phyloP scores from a whole-genome alignment of 129 eudicot species.

The Cynara cardunculus region DNA sequence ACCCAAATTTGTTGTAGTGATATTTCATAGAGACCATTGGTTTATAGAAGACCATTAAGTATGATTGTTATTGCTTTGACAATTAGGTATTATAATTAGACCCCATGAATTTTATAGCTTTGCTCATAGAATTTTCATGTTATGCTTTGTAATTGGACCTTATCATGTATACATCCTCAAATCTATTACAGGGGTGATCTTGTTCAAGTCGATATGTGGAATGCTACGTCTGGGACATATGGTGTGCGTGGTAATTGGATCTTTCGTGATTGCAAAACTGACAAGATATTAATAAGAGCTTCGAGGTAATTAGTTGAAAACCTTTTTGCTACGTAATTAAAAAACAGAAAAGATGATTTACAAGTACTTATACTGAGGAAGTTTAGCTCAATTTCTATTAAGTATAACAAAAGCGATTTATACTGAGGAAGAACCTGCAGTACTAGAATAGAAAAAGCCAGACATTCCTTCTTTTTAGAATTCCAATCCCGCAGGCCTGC shows the following conservation, averaged over 20 bases:
- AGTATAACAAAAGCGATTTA: too few relatives aligned
- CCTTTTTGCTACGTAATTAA: background rate
- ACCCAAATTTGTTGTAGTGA: too few relatives aligned
- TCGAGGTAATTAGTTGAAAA: conserved; percentile 45
- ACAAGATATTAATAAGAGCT: conserved; percentile 65
- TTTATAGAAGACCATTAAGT: too few relatives aligned
- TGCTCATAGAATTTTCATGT: background rate
- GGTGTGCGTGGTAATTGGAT: conserved; percentile 72
- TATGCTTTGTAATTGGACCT: background rate
- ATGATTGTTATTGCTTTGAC: too few relatives aligned
- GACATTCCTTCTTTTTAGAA: too few relatives aligned
- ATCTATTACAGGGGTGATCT: conserved; percentile 60
- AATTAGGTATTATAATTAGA: too few relatives aligned
- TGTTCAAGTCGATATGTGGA: conserved; percentile 82
- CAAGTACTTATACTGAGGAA: background rate
- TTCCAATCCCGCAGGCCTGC: too few relatives aligned
- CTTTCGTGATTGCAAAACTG: conserved; percentile 61
- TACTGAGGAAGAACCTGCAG: too few relatives aligned
- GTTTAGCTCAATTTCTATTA: too few relatives aligned
- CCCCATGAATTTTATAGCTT: too few relatives aligned
- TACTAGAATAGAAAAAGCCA: too few relatives aligned
- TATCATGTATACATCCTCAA: background rate
- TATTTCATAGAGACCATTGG: too few relatives aligned
- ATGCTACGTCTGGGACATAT: conserved; percentile 59
- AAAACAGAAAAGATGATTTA: background rate